These are phyloP conservation scores for Hanseniaspora lachancei DNA, from an alignment of 805 yeast genomes.

Conservation along the genomic window DNA sequence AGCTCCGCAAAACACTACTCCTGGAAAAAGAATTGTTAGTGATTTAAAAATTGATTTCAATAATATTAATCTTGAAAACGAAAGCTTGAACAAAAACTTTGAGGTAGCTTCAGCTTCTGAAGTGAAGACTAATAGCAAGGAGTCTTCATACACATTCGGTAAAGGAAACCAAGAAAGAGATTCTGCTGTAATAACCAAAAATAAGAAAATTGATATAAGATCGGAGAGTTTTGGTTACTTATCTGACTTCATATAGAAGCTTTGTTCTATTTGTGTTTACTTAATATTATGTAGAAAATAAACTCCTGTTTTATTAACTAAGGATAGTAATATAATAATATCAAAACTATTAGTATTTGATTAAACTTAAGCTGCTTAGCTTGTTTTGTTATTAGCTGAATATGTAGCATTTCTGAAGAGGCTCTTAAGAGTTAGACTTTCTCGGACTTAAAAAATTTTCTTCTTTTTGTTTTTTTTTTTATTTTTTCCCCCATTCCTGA, in stretches of 20 bases:
- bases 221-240: slow-evolving; percentile 12
- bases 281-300: not conserved
- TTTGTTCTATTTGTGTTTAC: not conserved
- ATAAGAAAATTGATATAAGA: slow-evolving; percentile 4
- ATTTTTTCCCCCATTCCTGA: too few relatives aligned
- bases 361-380: too few relatives aligned
- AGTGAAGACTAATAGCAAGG: not conserved
- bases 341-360: too few relatives aligned
- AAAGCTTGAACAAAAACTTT: too few relatives aligned
- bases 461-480: too few relatives aligned
- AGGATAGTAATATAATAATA: too few relatives aligned
- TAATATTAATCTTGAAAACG: not conserved
- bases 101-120: not conserved
- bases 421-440: too few relatives aligned
- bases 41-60: slow-evolving; percentile 7
- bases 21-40: slow-evolving; percentile 4
- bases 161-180: not conserved
- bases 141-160: not conserved
- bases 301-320: too few relatives aligned
- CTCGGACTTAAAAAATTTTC: too few relatives aligned
- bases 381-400: too few relatives aligned
- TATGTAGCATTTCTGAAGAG: too few relatives aligned
- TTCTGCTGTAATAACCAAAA: not conserved
- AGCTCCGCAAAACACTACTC: too few relatives aligned
- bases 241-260: slow-evolving; percentile 5